Evolutionary conservation across 306 rosid genomes (phyloP).

Genomic region (Notholithocarpus densiflorus): DNA sequence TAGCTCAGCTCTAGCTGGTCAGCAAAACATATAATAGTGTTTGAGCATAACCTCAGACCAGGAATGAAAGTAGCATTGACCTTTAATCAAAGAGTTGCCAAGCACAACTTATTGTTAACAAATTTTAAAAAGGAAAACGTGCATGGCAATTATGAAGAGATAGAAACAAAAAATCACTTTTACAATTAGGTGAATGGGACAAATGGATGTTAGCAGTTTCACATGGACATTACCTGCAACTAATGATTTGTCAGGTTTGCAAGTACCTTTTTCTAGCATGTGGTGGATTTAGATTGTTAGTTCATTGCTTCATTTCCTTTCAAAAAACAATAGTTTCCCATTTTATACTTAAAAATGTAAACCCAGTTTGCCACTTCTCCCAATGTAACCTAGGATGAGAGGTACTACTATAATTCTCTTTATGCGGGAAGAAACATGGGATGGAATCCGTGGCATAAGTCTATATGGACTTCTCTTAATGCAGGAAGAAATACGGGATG

Average conservation of each 20-base stretch:
- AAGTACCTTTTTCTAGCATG: neutral
- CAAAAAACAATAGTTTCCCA: neutral
- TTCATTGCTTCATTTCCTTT: neutral
- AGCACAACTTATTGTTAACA: neutral
- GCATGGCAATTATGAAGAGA: neutral
- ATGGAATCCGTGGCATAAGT: neutral
- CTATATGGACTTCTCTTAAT: neutral
- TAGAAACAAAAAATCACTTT: neutral
- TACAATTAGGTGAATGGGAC: neutral
- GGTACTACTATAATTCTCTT: neutral
- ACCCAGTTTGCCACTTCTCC: neutral
- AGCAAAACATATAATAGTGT: neutral
- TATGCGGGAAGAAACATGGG: neutral
- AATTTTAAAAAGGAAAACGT: neutral
- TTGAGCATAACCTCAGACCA: neutral
- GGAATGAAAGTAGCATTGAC: neutral
- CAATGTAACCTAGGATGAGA: neutral
- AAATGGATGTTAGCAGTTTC: neutral
- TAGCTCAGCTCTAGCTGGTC: neutral
- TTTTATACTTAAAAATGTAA: neutral
- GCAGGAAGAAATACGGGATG: neutral
- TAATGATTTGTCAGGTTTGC: neutral
- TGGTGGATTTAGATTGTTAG: neutral
- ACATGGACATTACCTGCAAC: neutral
- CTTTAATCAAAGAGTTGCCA: neutral